A percentile compares a stretch with the other conserved stretches of the same genome.
Evolutionary conservation across 768 basidiomycete genomes (phyloP).

Genomic region (Sarcomyxa edulis): DNA sequence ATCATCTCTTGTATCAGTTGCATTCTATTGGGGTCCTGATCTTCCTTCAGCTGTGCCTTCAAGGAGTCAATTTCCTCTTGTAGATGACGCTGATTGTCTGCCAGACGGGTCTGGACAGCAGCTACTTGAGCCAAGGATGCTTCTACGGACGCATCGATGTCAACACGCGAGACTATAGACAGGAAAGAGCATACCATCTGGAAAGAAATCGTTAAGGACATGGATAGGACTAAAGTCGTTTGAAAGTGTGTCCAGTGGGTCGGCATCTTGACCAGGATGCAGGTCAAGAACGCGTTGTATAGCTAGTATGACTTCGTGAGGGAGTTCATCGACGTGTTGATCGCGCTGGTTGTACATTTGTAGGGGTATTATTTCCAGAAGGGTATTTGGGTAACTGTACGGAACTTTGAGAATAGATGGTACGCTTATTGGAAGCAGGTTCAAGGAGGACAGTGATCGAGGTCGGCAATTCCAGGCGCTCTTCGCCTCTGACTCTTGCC

Average conservation of each 20-base stretch:
- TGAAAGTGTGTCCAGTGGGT: slow-evolving; percentile 55
- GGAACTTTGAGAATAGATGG: too few relatives aligned
- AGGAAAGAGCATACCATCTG: slow-evolving; percentile 51
- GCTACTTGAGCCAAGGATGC: slow-evolving; percentile 69
- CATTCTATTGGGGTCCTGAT: slow-evolving; percentile 89
- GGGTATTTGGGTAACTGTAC: too few relatives aligned
- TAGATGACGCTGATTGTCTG: slow-evolving; percentile 63
- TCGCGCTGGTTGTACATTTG: slow-evolving; percentile 3
- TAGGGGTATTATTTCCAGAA: too few relatives aligned
- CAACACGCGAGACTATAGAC: slow-evolving; percentile 3
- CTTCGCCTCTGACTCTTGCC: too few relatives aligned
- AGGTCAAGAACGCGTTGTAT: slow-evolving; percentile 69
- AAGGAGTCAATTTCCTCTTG: slow-evolving; percentile 69
- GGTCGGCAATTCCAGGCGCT: too few relatives aligned
- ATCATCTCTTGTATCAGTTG: slow-evolving; percentile 94
- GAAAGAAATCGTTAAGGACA: slow-evolving; percentile 68
- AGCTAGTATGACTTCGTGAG: slow-evolving; percentile 61
- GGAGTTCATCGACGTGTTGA: slow-evolving; percentile 25
- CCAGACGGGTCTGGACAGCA: slow-evolving; percentile 61
- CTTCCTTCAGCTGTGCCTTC: slow-evolving; percentile 58
- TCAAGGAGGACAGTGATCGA: too few relatives aligned
- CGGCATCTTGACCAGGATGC: slow-evolving; percentile 35
- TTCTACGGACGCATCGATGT: slow-evolving; percentile 44
- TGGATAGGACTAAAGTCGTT: slow-evolving; percentile 52
- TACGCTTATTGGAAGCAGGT: too few relatives aligned